Percentiles rank a stretch among this genome's conserved stretches.
These are phyloP conservation scores for Thraustochytrium striatum DNA, from an alignment of 352 stramenopile species.

Conservation along the genomic window DNA sequence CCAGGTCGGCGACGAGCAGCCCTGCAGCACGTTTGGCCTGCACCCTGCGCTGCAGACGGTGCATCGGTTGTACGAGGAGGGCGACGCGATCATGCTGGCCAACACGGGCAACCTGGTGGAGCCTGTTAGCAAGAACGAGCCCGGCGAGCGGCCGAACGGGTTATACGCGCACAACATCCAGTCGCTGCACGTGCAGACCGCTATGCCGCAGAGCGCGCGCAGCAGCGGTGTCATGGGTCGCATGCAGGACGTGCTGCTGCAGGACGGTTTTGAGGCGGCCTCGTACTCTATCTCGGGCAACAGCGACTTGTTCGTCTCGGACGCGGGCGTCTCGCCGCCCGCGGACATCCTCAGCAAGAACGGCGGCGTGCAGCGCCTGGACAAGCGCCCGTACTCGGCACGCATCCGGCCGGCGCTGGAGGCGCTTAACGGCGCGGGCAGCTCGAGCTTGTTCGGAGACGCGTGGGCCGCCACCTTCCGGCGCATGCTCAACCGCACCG, in stretches of 20 bases:
- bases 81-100: constrained; percentile 57
- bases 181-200: constrained; percentile 51
- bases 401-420: neutral
- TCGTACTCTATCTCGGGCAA: constrained; percentile 55
- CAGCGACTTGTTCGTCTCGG: constrained; percentile 56
- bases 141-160: constrained; percentile 55
- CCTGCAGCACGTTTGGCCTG: constrained; percentile 61
- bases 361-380: constrained; percentile 41
- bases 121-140: constrained; percentile 59
- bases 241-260: constrained; percentile 57
- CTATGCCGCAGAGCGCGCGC: constrained; percentile 56
- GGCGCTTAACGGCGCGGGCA: neutral
- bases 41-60: constrained; percentile 56
- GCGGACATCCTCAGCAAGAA: constrained; percentile 51
- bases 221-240: constrained; percentile 62
- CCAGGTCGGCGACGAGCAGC: constrained; percentile 50
- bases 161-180: constrained; percentile 61
- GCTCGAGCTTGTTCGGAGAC: constrained; percentile 11
- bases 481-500: neutral
- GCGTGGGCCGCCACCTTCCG: constrained; percentile 1
- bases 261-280: constrained; percentile 48
- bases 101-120: constrained; percentile 64
- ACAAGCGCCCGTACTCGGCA: constrained; percentile 47
- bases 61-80: constrained; percentile 59
- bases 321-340: constrained; percentile 50